Evolutionary conservation across 1,284 basidiomycete species (phyloP).

Genomic region (Puccinia novopanici): DNA sequence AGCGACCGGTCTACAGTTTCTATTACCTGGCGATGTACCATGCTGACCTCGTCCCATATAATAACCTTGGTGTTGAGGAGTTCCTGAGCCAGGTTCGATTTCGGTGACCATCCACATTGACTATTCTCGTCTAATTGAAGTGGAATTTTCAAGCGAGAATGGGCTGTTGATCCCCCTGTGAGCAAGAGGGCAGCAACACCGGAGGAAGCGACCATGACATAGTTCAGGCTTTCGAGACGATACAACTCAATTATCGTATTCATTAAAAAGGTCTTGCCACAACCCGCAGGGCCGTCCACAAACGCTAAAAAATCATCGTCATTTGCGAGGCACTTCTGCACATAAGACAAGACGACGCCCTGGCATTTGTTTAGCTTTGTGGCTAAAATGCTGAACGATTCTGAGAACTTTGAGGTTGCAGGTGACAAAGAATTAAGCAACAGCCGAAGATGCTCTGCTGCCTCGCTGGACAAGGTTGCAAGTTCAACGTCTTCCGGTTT

Average conservation of each 20-base stretch:
- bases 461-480: too few relatives aligned
- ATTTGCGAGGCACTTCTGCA: too few relatives aligned
- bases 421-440: too few relatives aligned
- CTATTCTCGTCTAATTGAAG: neutral
- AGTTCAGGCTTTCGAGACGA: neutral
- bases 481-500: too few relatives aligned
- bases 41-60: too few relatives aligned
- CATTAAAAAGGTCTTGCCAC: constrained; percentile 19
- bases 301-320: too few relatives aligned
- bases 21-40: neutral
- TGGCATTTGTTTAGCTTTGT: too few relatives aligned
- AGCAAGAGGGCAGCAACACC: constrained; percentile 14
- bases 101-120: neutral
- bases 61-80: neutral
- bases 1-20: constrained; percentile 4
- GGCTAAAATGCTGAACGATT: too few relatives aligned
- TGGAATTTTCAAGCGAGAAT: neutral
- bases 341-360: too few relatives aligned
- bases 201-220: neutral
- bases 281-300: too few relatives aligned
- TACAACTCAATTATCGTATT: neutral
- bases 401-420: too few relatives aligned
- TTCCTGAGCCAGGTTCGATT: neutral
- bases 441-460: too few relatives aligned
- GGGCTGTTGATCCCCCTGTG: neutral